Conservation (phyloP, 805 yeast species). For the Teunomyces stri region DNA sequence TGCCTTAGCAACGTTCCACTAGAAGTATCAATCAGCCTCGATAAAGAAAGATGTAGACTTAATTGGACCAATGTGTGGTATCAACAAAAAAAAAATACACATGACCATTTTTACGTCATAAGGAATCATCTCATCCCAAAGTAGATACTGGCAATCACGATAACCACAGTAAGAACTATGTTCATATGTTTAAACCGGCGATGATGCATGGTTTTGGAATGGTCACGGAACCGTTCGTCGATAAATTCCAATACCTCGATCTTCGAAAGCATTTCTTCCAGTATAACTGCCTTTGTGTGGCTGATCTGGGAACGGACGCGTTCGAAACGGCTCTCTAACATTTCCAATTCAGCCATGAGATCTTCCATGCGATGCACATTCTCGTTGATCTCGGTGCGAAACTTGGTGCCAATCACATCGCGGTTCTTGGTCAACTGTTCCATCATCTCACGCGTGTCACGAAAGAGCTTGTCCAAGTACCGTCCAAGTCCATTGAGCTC, state of each 20-base stretch:
- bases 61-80: background rate
- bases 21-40: background rate
- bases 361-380: slow-evolving; percentile 28
- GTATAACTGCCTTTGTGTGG: slow-evolving; percentile 23
- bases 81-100: background rate
- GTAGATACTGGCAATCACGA: slow-evolving; percentile 17
- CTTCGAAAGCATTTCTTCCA: slow-evolving; percentile 24
- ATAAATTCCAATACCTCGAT: slow-evolving; percentile 32
- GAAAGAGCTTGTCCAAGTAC: slow-evolving; percentile 18
- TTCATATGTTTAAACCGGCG: slow-evolving; percentile 30
- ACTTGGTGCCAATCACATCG: slow-evolving; percentile 16
- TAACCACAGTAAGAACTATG: slow-evolving; percentile 15
- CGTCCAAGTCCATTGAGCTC: slow-evolving; percentile 16
- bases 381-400: slow-evolving; percentile 24
- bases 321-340: slow-evolving; percentile 24
- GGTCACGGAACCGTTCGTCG: slow-evolving; percentile 25
- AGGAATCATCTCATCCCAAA: slow-evolving; percentile 6
- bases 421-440: slow-evolving; percentile 17
- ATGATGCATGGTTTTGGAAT: slow-evolving; percentile 22
- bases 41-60: background rate
- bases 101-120: background rate
- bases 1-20: background rate
- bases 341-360: slow-evolving; percentile 22
- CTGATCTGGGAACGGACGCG: slow-evolving; percentile 15
- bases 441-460: slow-evolving; percentile 17